Conservation (phyloP, 1,284 basidiomycete species). For the Cutaneotrichosporon mucoides region DNA sequence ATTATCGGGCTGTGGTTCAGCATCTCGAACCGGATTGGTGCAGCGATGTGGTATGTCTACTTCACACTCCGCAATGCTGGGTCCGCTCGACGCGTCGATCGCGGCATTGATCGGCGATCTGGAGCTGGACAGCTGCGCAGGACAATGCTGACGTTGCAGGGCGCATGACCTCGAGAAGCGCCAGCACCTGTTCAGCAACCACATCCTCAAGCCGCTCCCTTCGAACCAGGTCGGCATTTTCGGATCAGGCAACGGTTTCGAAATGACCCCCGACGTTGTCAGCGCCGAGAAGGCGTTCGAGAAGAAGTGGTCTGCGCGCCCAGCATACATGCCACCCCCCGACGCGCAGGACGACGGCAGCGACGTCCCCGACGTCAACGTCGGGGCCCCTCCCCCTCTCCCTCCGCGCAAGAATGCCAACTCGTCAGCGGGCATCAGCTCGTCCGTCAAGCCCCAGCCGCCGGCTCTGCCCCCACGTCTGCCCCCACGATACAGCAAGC, state of each 20-base stretch:
- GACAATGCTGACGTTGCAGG: conserved; percentile 21
- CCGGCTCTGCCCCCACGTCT: not conserved
- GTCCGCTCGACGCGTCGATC: no score
- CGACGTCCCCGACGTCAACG: not conserved
- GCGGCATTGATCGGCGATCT: no score
- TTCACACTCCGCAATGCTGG: not conserved
- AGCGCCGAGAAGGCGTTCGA: conserved; percentile 25
- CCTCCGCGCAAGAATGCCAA: not conserved
- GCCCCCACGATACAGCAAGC: not conserved
- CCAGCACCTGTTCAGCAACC: conserved; percentile 60
- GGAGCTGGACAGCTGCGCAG: not conserved
- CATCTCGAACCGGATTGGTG: conserved; percentile 77
- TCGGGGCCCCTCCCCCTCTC: conserved; percentile 1
- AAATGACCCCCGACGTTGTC: conserved; percentile 37
- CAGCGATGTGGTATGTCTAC: conserved; percentile 69
- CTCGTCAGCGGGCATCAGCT: no score
- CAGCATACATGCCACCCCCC: not conserved
- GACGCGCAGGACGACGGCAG: not conserved
- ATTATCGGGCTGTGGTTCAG: conserved; percentile 73
- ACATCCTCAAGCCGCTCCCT: conserved; percentile 42
- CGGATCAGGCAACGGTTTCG: conserved; percentile 35
- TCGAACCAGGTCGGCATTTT: conserved; percentile 38
- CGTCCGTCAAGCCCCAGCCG: not conserved
- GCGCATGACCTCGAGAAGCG: conserved; percentile 65
- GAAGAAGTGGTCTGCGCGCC: conserved; percentile 8